A percentile compares a stretch with the other conserved stretches of the same genome.
Evolutionary conservation across 176 grass and related monocot species (phyloP).

Genomic region (Melocanna baccifera): DNA sequence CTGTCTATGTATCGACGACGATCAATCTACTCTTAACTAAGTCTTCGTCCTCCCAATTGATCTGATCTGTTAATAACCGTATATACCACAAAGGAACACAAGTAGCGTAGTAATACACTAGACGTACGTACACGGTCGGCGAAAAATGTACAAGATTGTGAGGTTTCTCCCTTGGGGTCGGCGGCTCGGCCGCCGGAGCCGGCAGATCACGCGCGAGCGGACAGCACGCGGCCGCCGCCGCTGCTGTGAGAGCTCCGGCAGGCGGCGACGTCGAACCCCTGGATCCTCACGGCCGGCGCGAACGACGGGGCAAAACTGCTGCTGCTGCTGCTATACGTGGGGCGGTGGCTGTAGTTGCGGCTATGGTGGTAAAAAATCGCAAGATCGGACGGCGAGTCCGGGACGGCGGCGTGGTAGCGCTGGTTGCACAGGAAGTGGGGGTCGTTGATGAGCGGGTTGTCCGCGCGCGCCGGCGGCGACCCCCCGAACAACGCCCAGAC

Average conservation of each 20-base stretch:
- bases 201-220: constrained; percentile 51
- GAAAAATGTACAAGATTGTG: constrained; percentile 55
- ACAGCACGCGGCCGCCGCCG: constrained; percentile 43
- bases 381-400: background rate
- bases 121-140: background rate
- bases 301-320: constrained; percentile 55
- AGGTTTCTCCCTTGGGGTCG: background rate
- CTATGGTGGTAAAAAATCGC: constrained; percentile 46
- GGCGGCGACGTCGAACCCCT: constrained; percentile 59
- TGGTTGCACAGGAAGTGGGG: constrained; percentile 63
- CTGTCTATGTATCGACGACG: constrained; percentile 5
- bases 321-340: constrained; percentile 7
- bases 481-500: constrained; percentile 45
- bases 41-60: constrained; percentile 27
- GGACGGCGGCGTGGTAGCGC: background rate
- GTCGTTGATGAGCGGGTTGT: constrained; percentile 69
- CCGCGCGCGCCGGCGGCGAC: constrained; percentile 65
- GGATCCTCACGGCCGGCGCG: constrained; percentile 59
- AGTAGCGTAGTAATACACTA: constrained; percentile 9
- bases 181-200: background rate
- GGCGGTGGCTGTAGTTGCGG: constrained; percentile 18
- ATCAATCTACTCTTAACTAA: constrained; percentile 20
- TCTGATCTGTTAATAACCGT: constrained; percentile 45
- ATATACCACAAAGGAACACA: constrained; percentile 41
- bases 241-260: constrained; percentile 51